Base-by-base conservation (phyloP, 805 yeast species). In the Monosporozyma unispora region DNA sequence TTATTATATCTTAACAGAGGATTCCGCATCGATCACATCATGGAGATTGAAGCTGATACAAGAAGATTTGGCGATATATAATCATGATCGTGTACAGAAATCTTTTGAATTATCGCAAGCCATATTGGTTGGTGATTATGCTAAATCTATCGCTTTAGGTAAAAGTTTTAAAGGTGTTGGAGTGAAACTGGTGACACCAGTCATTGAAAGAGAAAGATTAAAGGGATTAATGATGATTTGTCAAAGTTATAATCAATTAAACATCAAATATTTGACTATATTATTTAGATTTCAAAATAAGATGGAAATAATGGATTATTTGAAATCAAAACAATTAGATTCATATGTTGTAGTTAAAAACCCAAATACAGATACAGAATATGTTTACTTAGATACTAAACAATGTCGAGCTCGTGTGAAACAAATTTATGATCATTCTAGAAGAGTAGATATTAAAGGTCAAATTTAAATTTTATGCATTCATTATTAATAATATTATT, bases 391-490 rank as follows among this genome's bases (percentile, higher is more conserved):
- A 46, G 72, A 69, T 50, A 60, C 71, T 11, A 62, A 51, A 41
- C 52, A 60, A 2, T 63, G 76, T 50, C 61, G 68, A 51, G 14
- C 68, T 0, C 59, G 60, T 0, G 64, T 80, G 3, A 63, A 69
- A 52, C 63, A 52, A 53, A 69, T 60, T 45, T 71, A 66, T 55
- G 66, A 64, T 52, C 66, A 56, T 45, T 69, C 75, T 56, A 77
- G 70, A 52, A 82, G 75, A 60, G 81, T 90, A 12, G 97, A 90
- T 61, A 89, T 91, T 53, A 90, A 90, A 70, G 98, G 98, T 0
- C 97, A 90, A 67, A 53, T 54, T 40, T 29, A 25, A 28, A 12
- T 4, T 43, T 31, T 21, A 25, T 25, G 27, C 8, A 25, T 25
- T 25, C 27, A 25, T 4, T 25, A 25, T 25, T 25, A 25, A 25